Base-by-base conservation (phyloP, 2,329 filamentous ascomycete genomes). In the Pseudodiploospora longispora region DNA sequence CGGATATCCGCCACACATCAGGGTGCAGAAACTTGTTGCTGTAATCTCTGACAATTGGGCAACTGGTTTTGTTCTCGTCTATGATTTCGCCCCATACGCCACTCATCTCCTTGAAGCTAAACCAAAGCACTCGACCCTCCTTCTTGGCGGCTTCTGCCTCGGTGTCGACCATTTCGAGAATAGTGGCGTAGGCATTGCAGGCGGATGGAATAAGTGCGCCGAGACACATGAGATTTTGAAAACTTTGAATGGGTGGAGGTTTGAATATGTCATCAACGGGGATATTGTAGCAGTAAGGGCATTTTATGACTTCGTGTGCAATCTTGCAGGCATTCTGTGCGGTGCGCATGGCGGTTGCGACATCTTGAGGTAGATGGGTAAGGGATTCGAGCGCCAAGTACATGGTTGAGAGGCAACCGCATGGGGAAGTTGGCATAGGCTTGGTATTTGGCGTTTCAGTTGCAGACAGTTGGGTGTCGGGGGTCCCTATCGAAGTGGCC, bases 171-270 rank as follows among this genome's bases (percentile, higher is more conserved):
- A 77, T 68, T 40, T 62, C 59, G 9, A 82, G 63, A 38, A 83
- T 74, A 29, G 60, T 63, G 43, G 67, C 68, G 63, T 82, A 82
- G 6, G 75, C 73, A 55, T 78, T 73, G 42, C 72, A 76, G 37
- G 77, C 69, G 6, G 75, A 74, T 2, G 77, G 76, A 4, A 82
- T 62, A 30, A 82, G 67, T 2, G 76, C 71, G 6, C 70, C 75
- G 4, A 82, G 63, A 42, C 78, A 66, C 76, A 81, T 80, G 40
- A 74, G 65, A 54, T 70, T 80, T 55, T 82, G 78, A 48, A 78
- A 75, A 30, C 66, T 52, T 41, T 75, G 70, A 41, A 79, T 68
- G 27, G 69, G 64, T 1, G 66, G 62, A 1, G 62, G 57, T 30
- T 59, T 50, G 28, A 52, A 50, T 1, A 60, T 51, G 5, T 70